Evolutionary conservation across 371 early-diverging fungal genomes (phyloP).

Genomic region (Lichtheimia corymbifera): DNA sequence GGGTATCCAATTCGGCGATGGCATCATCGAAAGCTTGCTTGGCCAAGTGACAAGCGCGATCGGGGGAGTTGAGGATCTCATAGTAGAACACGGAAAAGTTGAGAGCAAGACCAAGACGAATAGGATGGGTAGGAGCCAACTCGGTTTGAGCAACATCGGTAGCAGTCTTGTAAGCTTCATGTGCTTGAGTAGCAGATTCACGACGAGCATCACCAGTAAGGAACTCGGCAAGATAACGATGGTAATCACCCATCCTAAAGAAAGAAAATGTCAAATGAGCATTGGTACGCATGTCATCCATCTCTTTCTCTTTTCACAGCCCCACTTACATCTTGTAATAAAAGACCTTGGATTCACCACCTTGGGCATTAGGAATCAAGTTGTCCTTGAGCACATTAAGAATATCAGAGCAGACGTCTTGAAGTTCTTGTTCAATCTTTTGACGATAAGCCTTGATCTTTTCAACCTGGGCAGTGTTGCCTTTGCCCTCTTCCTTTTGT

Average conservation of each 20-base stretch:
- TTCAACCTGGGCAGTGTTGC: conserved; percentile 79
- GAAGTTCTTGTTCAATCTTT: conserved; percentile 94
- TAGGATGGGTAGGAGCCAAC: conserved; percentile 97
- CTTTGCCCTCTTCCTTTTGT: conserved; percentile 97
- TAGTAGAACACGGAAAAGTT: conserved; percentile 99
- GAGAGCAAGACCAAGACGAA: conserved; percentile 98
- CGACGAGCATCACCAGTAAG: conserved; percentile 85
- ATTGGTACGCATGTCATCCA: background rate
- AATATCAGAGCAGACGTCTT: conserved; percentile 95
- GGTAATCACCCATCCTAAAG: conserved; percentile 98
- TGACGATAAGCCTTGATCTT: conserved; percentile 92
- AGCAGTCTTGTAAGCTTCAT: conserved; percentile 96
- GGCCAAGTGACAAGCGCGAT: conserved; percentile 98
- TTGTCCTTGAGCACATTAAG: conserved; percentile 89
- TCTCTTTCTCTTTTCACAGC: background rate
- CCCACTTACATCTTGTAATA: conserved; percentile 96
- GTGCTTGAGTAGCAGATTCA: conserved; percentile 85
- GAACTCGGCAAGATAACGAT: conserved; percentile 99
- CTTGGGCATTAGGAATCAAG: conserved; percentile 84
- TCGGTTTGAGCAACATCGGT: conserved; percentile 94
- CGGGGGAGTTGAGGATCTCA: conserved; percentile 99
- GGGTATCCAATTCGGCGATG: conserved; percentile 96
- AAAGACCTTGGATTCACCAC: conserved; percentile 97
- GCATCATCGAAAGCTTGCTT: conserved; percentile 99
- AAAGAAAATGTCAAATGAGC: background rate